A percentile compares a stretch with the other conserved stretches of the same genome.
Evolutionary conservation across 306 rosid species (phyloP).

Genomic region (Abrus pulchellus): DNA sequence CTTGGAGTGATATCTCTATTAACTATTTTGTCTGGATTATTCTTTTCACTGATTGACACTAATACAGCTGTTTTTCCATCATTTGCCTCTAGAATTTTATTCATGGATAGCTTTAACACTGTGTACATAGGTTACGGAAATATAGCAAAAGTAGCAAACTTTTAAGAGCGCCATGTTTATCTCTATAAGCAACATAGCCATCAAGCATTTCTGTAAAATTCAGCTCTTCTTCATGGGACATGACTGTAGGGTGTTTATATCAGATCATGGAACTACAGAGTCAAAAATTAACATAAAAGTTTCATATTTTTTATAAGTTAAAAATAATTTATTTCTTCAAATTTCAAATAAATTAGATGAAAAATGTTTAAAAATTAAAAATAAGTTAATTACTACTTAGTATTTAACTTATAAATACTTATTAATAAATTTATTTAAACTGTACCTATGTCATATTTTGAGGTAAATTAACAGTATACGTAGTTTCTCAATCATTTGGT

Average conservation of each 20-base stretch:
- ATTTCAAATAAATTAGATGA: too few species aligned
- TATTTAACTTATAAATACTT: too few species aligned
- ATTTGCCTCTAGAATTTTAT: conserved; percentile 41
- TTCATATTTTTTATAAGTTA: too few species aligned
- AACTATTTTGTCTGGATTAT: conserved; percentile 42
- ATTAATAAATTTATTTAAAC: too few species aligned
- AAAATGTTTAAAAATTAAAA: too few species aligned
- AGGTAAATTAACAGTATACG: background rate
- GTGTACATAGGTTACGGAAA: background rate
- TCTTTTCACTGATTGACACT: conserved; percentile 57
- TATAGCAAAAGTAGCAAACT: conserved; percentile 42
- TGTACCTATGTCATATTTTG: background rate
- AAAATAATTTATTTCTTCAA: too few species aligned
- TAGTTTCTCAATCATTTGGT: background rate
- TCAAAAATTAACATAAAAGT: background rate
- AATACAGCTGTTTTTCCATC: conserved; percentile 55
- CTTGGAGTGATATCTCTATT: conserved; percentile 31
- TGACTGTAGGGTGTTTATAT: background rate
- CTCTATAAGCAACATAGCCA: conserved; percentile 22
- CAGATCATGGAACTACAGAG: background rate
- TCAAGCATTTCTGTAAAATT: conserved; percentile 24
- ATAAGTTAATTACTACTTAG: too few species aligned
- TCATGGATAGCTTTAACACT: conserved; percentile 42
- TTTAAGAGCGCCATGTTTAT: conserved; percentile 26
- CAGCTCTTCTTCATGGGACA: conserved; percentile 26